Evolutionary conservation across 208 protist genomes (phyloP), one percentile per base, ranked within the genome.

Genomic region (Acanthamoeba lenticulata): DNA sequence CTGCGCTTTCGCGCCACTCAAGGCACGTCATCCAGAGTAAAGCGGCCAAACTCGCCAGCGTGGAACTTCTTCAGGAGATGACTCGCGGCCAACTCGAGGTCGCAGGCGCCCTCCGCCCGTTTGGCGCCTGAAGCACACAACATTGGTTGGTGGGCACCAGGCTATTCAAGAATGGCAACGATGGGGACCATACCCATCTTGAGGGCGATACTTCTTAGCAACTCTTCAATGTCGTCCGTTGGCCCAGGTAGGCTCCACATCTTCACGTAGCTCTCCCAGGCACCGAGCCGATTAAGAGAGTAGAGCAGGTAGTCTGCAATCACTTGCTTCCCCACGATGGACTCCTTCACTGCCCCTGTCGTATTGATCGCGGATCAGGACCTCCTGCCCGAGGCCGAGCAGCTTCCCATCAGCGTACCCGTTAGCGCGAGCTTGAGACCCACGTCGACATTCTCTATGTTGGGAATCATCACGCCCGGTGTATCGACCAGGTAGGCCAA

Each of bases 281-380:
- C 47, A 4, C 38, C 38, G 7, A 93, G 67, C n/a, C 90, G 57
- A 47, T 93, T 93, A 21, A 93, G 42, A 6, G 65, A 85, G 69
- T 83, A 93, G 90, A 93, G 90, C 49, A 93, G 40, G 69, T 74
- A 93, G 65, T 93, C 90, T 19, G 90, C 90, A 32, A 93, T 93
- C 29, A 62, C 65, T 47, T 83, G 42, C 67, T 93, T 93, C 29
- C 90, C 90, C 29, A 93, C 90, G 29, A 93, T 65, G 36, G 90
- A 93, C 40, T 93, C 90, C 40, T 93, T 93, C 17, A 93, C 52
- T 38, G 90, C 57, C 29, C 90, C 90, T 93, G 32, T 4, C 29
- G 7, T 19, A 57, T 4, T 34, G 60, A 69, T 34, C n/a, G 34
- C 4, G 60, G n/a, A n/a, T 62, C 55, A 62, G 19, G 24, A 62